Evolutionary conservation across 1,284 basidiomycete genomes (phyloP), one percentile per base, ranked within the genome.

Genomic region (Pholiota adiposa): DNA sequence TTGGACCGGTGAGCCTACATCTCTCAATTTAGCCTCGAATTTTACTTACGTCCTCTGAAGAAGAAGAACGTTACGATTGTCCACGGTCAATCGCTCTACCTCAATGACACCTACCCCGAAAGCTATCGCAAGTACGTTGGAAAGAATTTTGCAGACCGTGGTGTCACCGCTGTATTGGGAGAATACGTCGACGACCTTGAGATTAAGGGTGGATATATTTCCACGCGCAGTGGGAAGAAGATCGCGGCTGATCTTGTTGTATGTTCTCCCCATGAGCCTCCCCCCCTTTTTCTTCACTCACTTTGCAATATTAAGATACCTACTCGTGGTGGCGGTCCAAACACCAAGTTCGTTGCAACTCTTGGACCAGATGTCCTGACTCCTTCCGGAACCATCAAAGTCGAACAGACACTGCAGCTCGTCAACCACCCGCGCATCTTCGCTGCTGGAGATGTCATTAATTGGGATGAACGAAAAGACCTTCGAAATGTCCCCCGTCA

Each of bases 11-110:
- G 68, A 40, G 78, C 29, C 25, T 16, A 51, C 16, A 48, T 66
- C 46, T n/a, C n/a, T 43, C 25, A 16, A 4, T 48, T 12, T 34
- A 29, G 18, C 14, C 18, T n/a, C 18, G 6, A 3, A 27, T 43
- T 21, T 33, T 23, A 19, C n/a, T 34, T 2, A 27, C n/a, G 12
- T 3, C 14, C 27, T 5, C 27, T 51, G 6, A 64, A 89, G 83
- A 69, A 76, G 19, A 89, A 84, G 71, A 79, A 81, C 59, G 79
- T 91, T 16, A 90, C 88, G 4, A 79, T 92, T 50, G 81, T 89
- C 1, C 88, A 92, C 19, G 77, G 79, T 29, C 76, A 78, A 23
- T 62, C 66, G 0, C 70, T 75, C 18, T 80, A 90, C 8, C 74
- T 91, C 51, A 91, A 88, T 66, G 65, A 73, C 0, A 69, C 78